Conservation (phyloP, 164 flowering plant species). For the Magnolia sinica region DNA sequence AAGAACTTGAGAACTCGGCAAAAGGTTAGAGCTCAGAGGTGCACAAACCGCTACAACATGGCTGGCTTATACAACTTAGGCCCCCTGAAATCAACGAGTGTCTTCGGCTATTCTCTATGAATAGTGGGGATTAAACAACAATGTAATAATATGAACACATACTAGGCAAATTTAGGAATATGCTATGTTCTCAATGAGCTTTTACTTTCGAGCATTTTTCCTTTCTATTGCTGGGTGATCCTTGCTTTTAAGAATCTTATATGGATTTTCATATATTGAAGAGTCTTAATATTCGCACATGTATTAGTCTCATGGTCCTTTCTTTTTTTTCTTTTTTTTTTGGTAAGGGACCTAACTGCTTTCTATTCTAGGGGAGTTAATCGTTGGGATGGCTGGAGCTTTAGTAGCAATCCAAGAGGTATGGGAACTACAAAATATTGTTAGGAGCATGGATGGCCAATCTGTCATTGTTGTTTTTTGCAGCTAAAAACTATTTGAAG, state of each 20-base stretch:
- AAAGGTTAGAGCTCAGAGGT: no score
- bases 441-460: no score
- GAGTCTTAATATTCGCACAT: background rate
- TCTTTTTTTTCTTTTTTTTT: background rate
- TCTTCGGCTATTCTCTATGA: no score
- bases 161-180: no score
- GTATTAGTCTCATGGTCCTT: background rate
- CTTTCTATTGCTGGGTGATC: background rate
- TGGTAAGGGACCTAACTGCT: constrained; percentile 7
- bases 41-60: no score
- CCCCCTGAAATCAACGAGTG: no score
- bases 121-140: no score
- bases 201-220: background rate
- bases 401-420: constrained; percentile 11
- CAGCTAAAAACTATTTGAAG: background rate
- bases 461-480: background rate
- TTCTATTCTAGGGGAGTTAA: constrained; percentile 2
- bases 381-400: constrained; percentile 10
- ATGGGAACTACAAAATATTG: background rate
- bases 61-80: no score
- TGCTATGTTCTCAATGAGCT: background rate
- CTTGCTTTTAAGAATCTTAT: background rate
- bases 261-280: background rate
- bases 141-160: no score
- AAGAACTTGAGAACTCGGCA: no score